Conservation (phyloP, 805 yeast genomes). For the Yamadazyma nakazawae region DNA sequence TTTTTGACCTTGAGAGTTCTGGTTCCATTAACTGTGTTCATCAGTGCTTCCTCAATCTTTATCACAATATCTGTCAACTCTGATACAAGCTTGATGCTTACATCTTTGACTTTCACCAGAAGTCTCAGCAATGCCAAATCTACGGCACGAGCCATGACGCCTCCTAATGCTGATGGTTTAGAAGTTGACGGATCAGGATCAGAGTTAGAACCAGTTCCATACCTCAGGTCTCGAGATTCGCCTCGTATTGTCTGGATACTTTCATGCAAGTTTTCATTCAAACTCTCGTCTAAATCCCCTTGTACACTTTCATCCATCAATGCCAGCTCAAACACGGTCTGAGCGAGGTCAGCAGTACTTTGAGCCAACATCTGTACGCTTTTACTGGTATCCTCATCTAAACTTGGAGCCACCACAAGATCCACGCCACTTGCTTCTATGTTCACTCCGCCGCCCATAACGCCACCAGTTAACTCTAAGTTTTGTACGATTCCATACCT, state of each 20-base stretch:
- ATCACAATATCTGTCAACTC: constrained; percentile 39
- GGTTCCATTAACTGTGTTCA: constrained; percentile 45
- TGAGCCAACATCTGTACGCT: constrained; percentile 54
- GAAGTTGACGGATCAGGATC: not conserved
- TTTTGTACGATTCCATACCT: constrained; percentile 58
- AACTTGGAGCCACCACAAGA: constrained; percentile 36
- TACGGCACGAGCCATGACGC: constrained; percentile 59
- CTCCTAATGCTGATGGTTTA: constrained; percentile 37
- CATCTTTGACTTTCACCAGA: constrained; percentile 45
- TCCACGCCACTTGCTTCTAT: constrained; percentile 57
- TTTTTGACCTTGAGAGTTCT: constrained; percentile 41
- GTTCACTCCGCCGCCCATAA: constrained; percentile 73
- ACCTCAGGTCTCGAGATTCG: not conserved
- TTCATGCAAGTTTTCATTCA: constrained; percentile 4
- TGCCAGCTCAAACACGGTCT: constrained; percentile 34
- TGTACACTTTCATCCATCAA: constrained; percentile 24
- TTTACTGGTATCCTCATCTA: constrained; percentile 22
- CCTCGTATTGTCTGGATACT: not conserved
- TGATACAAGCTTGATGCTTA: constrained; percentile 47
- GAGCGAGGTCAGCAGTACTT: constrained; percentile 73
- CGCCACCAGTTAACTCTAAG: constrained; percentile 54
- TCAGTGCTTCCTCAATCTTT: constrained; percentile 26
- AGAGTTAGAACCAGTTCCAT: not conserved
- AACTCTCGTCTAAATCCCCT: constrained; percentile 6
- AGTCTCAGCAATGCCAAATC: constrained; percentile 65